These are phyloP conservation scores for Rhodofomes roseus DNA, from an alignment of 1,284 basidiomycete genomes.

Conservation along the genomic window DNA sequence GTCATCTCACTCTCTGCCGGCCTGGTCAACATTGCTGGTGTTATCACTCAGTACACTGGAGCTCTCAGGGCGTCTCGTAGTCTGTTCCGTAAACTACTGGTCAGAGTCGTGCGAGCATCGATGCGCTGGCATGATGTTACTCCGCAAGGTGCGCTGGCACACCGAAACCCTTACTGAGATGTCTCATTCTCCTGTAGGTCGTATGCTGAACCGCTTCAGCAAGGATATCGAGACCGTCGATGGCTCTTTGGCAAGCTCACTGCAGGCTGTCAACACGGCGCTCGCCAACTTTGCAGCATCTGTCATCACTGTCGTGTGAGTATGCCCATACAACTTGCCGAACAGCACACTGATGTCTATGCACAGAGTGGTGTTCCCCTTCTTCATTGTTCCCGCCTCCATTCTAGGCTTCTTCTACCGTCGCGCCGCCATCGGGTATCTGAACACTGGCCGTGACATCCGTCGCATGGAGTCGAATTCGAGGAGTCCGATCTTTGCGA, in stretches of 20 bases:
- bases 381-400: conserved; percentile 68
- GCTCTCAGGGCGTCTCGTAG: conserved; percentile 56
- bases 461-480: conserved; percentile 77
- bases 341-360: conserved; percentile 9
- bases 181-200: conserved; percentile 30
- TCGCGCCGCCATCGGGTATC: conserved; percentile 66
- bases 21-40: conserved; percentile 40
- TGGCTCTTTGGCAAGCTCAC: conserved; percentile 59
- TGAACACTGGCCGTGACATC: conserved; percentile 74
- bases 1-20: conserved; percentile 48
- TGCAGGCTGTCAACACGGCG: conserved; percentile 72
- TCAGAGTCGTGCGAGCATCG: conserved; percentile 59
- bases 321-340: conserved; percentile 6
- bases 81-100: conserved; percentile 54
- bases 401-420: conserved; percentile 64
- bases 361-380: conserved; percentile 59
- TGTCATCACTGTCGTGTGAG: conserved; percentile 58
- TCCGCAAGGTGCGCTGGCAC: conserved; percentile 35
- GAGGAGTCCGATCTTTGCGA: conserved; percentile 70
- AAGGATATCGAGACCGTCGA: conserved; percentile 81
- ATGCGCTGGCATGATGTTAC: conserved; percentile 53
- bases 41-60: conserved; percentile 56
- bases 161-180: not conserved
- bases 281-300: conserved; percentile 71
- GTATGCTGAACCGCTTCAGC: conserved; percentile 38